These are phyloP conservation scores for Aspergillus clavatus DNA, from an alignment of 2,329 filamentous ascomycete genomes.

Conservation along the genomic window DNA sequence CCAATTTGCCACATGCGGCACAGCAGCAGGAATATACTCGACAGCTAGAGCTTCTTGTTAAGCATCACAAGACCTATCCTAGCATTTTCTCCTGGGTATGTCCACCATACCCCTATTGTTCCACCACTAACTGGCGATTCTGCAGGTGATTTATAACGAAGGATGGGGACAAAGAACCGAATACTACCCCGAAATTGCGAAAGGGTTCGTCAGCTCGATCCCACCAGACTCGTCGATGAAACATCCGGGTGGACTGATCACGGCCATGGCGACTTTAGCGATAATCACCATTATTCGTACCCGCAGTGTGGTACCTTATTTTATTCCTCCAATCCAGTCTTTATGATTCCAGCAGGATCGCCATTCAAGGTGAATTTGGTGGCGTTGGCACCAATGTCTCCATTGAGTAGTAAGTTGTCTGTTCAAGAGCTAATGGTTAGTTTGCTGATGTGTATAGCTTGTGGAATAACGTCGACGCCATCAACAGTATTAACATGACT, in stretches of 20 bases:
- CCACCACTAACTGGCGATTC: background rate
- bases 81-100: conserved; percentile 61
- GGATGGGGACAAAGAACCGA: conserved; percentile 61
- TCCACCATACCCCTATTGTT: background rate
- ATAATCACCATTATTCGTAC: conserved; percentile 68
- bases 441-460: conserved; percentile 44
- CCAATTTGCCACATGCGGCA: conserved; percentile 35
- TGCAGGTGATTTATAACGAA: conserved; percentile 65
- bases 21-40: conserved; percentile 62
- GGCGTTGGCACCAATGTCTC: conserved; percentile 63
- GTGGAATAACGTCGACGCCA: conserved; percentile 59
- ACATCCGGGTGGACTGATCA: conserved; percentile 65
- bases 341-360: conserved; percentile 57
- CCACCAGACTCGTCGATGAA: conserved; percentile 59
- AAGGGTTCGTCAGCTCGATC: conserved; percentile 54
- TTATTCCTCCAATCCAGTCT: conserved; percentile 55
- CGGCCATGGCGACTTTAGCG: conserved; percentile 61
- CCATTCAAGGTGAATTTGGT: conserved; percentile 67
- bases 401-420: conserved; percentile 51
- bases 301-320: conserved; percentile 68
- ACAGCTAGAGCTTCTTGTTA: conserved; percentile 57
- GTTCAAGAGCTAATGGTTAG: background rate
- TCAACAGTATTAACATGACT: conserved; percentile 59
- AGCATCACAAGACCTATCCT: conserved; percentile 60
- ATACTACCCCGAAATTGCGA: conserved; percentile 52